phyloP scores from a whole-genome alignment of 345 rosid species.

The Eucalyptus caleyi region DNA sequence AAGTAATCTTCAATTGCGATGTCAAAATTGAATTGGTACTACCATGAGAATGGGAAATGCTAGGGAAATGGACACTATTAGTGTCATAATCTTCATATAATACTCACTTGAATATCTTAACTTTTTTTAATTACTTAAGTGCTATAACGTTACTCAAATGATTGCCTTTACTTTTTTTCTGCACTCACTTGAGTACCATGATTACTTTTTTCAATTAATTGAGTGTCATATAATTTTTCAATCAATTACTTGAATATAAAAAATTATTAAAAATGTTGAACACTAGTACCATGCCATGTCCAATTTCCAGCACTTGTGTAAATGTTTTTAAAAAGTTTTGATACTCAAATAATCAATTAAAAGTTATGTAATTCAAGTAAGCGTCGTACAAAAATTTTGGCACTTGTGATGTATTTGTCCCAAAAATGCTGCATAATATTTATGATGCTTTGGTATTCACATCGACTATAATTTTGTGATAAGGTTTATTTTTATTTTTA shows the following conservation, averaged over 20 bases:
- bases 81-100: too few species aligned
- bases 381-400: fast-evolving
- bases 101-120: too few species aligned
- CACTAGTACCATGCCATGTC: too few species aligned
- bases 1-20: background rate
- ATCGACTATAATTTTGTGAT: background rate
- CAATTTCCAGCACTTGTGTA: background rate
- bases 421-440: fast-evolving
- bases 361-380: background rate
- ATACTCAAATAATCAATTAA: background rate
- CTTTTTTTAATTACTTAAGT: too few species aligned
- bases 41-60: background rate
- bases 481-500: background rate
- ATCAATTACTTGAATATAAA: fast-evolving
- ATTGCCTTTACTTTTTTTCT: too few species aligned
- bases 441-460: background rate
- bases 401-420: background rate
- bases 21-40: background rate
- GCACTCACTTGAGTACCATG: too few species aligned
- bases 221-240: too few species aligned
- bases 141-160: too few species aligned
- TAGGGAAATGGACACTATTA: too few species aligned
- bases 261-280: too few species aligned
- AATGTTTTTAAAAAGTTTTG: too few species aligned
- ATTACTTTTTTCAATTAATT: too few species aligned